Conservation (phyloP, 1,139 yeast species). For the Pichia sp. region DNA sequence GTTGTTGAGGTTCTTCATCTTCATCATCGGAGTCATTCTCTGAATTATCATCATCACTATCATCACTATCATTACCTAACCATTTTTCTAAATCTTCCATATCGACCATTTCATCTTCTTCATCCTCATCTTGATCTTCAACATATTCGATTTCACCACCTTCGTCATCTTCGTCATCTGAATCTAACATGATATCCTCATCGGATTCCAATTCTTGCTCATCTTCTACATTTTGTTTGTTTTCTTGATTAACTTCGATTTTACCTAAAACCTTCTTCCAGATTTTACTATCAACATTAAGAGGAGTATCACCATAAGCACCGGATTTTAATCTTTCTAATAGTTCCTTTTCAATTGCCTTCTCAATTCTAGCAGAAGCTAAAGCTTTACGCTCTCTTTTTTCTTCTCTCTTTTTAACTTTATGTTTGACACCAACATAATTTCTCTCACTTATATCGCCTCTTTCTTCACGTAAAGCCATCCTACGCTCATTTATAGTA, state of each 20-base stretch:
- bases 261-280: constrained; percentile 91
- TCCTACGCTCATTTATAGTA: constrained; percentile 90
- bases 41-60: constrained; percentile 21
- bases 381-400: constrained; percentile 93
- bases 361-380: constrained; percentile 93
- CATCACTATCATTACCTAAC: constrained; percentile 54
- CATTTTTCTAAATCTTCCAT: constrained; percentile 87
- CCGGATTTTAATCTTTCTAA: constrained; percentile 93
- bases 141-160: constrained; percentile 80
- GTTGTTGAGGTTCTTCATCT: constrained; percentile 29
- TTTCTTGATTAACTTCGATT: constrained; percentile 53
- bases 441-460: constrained; percentile 54
- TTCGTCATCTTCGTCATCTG: constrained; percentile 51
- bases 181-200: no score
- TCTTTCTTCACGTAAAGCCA: constrained; percentile 74
- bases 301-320: constrained; percentile 95
- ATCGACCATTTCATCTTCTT: constrained; percentile 77
- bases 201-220: constrained; percentile 37
- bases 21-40: constrained; percentile 28
- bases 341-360: constrained; percentile 91
- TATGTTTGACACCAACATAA: constrained; percentile 85
- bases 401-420: constrained; percentile 89
- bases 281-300: constrained; percentile 89
- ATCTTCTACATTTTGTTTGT: constrained; percentile 47
- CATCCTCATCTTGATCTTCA: constrained; percentile 60